A percentile compares a stretch with the other conserved stretches of the same genome.
These are phyloP conservation scores for Termitomyces sp. DNA, from an alignment of 768 basidiomycete genomes.

Conservation along the genomic window DNA sequence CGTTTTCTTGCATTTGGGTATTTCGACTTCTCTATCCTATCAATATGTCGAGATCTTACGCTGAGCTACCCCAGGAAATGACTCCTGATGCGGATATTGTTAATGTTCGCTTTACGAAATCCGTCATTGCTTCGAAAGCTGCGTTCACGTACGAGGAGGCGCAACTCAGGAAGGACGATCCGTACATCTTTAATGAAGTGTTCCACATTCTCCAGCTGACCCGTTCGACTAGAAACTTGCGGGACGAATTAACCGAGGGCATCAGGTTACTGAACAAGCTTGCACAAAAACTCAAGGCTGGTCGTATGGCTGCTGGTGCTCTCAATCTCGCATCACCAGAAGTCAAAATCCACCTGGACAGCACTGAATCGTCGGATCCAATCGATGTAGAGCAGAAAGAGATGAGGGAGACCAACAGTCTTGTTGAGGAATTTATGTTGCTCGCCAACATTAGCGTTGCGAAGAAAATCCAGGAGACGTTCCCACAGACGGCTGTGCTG, in stretches of 20 bases:
- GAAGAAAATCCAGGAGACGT: slow-evolving; percentile 84
- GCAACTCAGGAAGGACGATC: slow-evolving; percentile 89
- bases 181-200: slow-evolving; percentile 39
- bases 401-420: slow-evolving; percentile 85
- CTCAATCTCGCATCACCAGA: slow-evolving; percentile 97
- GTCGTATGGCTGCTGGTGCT: slow-evolving; percentile 93
- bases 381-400: slow-evolving; percentile 98
- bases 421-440: slow-evolving; percentile 99
- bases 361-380: slow-evolving; percentile 89
- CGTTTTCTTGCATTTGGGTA: slow-evolving; percentile 96
- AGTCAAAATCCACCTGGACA: slow-evolving; percentile 94
- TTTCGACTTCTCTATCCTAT: background rate
- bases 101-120: slow-evolving; percentile 88
- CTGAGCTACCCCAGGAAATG: slow-evolving; percentile 62
- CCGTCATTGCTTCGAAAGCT: slow-evolving; percentile 92
- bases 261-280: slow-evolving; percentile 87
- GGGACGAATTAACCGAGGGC: slow-evolving; percentile 78
- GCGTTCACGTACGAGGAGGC: slow-evolving; percentile 98
- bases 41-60: slow-evolving; percentile 1
- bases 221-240: slow-evolving; percentile 45
- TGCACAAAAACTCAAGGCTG: slow-evolving; percentile 78
- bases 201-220: background rate
- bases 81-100: slow-evolving; percentile 86
- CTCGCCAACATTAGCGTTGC: slow-evolving; percentile 96
- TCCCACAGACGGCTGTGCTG: slow-evolving; percentile 93